Base-by-base conservation (phyloP, 208 protist genomes). In the Trypanosoma brucei region DNA sequence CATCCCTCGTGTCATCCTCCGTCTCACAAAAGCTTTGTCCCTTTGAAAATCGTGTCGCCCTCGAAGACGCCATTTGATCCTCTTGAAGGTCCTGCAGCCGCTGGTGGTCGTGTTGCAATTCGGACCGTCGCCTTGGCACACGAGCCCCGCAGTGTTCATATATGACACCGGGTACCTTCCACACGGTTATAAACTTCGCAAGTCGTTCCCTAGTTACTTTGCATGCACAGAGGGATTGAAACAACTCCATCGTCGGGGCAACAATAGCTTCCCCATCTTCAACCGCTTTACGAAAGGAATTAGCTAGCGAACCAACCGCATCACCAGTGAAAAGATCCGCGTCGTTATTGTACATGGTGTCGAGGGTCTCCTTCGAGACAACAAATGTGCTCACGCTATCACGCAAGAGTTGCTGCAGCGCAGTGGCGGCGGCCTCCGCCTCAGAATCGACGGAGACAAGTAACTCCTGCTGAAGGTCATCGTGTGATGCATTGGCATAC, bases 371-470 rank as follows among this genome's bases (percentile, higher is more conserved):
- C 54, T 88, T 91, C 37, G 74, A 87, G 40, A 79, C 75, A 60
- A 95, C 88, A 60, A 95, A 93, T n/a, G 86, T 86, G 14, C 74
- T 79, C 14, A 95, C 76, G 67, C 88, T 78, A 50, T 91, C 84
- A 45, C 79, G 83, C 34, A 95, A 81, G 8, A 95, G 72, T 62
- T 86, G 71, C 68, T 95, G 91, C 9, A 95, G 63, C 31, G 79
- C 76, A 68, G 79, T 81, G 1, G 65, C 70, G 2, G 85, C 54
- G 44, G 61, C 66, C 8, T 84, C 78, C 0, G 68, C 75, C 38
- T 65, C 72, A 22, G 54, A 56, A 11, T 78, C 67, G 39, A 82
- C 65, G 36, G 74, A 58, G 22, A 91, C 58, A 59, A 79, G 61
- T 35, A 74, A 50, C 30, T 76, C 59, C 50, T 22, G 22, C 22